Evolutionary conservation across 257 asterid genomes (phyloP).

Genomic region (Nicotiana sylvestris): DNA sequence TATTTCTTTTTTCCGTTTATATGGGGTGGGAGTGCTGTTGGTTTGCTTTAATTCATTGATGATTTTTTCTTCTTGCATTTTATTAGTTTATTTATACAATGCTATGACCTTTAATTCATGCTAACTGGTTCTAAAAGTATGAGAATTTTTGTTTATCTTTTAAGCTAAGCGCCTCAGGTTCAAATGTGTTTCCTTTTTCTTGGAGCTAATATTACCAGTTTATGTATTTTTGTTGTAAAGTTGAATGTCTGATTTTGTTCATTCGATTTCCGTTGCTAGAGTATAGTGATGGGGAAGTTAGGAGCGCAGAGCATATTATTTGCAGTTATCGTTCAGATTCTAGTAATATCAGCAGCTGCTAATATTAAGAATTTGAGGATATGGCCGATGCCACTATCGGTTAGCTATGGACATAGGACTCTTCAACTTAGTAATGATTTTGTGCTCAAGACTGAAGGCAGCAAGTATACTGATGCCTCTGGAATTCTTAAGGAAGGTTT

Average conservation of each 20-base stretch:
- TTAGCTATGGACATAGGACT: slow-evolving; percentile 44
- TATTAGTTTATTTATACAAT: background rate
- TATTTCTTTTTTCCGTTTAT: background rate
- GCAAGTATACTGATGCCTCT: slow-evolving; percentile 65
- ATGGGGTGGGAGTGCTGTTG: slow-evolving; percentile 2
- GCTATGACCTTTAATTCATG: background rate
- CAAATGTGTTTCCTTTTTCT: background rate
- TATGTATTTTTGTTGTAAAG: background rate
- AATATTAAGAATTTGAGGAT: slow-evolving; percentile 39
- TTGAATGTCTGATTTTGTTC: slow-evolving; percentile 3
- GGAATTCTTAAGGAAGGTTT: slow-evolving; percentile 77
- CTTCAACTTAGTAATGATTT: slow-evolving; percentile 53
- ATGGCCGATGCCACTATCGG: slow-evolving; percentile 95
- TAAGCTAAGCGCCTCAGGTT: background rate
- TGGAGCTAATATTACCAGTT: background rate
- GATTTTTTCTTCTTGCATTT: background rate
- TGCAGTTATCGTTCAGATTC: slow-evolving; percentile 28
- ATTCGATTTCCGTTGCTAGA: slow-evolving; percentile 23
- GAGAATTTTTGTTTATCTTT: background rate
- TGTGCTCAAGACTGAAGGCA: slow-evolving; percentile 63
- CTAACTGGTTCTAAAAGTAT: background rate
- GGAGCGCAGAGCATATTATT: slow-evolving; percentile 18
- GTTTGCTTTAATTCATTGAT: background rate
- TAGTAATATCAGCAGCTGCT: slow-evolving; percentile 36
- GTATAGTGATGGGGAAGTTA: slow-evolving; percentile 33